phyloP scores from a whole-genome alignment of 2,329 filamentous ascomycete species.

The Penicillium aurantiogriseum region DNA sequence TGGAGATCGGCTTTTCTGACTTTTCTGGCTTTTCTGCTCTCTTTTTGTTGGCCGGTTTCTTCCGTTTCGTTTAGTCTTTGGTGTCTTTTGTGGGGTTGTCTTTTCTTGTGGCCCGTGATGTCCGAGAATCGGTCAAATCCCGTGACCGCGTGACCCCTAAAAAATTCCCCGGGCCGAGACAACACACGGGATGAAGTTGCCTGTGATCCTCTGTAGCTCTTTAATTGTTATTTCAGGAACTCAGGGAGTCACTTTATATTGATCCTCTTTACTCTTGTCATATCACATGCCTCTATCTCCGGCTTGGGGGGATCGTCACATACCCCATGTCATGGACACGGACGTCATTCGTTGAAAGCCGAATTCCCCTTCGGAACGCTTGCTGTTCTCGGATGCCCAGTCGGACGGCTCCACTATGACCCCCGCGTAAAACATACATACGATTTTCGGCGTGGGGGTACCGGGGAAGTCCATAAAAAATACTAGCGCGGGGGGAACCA shows the following conservation, averaged over 20 bases:
- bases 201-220: not conserved
- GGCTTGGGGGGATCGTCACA: not conserved
- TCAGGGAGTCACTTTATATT: not conserved
- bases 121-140: not conserved
- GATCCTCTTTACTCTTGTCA: not conserved
- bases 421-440: conserved; percentile 2
- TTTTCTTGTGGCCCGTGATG: not conserved
- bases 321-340: not conserved
- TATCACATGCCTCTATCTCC: not conserved
- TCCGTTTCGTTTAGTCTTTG: not conserved
- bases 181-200: not conserved
- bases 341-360: not conserved
- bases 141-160: not conserved
- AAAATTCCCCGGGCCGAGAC: not conserved
- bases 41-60: not conserved
- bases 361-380: not conserved
- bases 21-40: too few relatives aligned
- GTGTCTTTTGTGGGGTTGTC: not conserved
- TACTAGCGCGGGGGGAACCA: conserved; percentile 7
- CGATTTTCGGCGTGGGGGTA: conserved; percentile 8
- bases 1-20: not conserved
- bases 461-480: conserved; percentile 6
- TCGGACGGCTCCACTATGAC: conserved; percentile 2
- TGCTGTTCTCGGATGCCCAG: not conserved
- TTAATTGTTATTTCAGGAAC: not conserved